Percentiles rank a stretch among this genome's conserved stretches.
phyloP scores from a whole-genome alignment of 306 rosid species.

The Boehmeria nivea region DNA sequence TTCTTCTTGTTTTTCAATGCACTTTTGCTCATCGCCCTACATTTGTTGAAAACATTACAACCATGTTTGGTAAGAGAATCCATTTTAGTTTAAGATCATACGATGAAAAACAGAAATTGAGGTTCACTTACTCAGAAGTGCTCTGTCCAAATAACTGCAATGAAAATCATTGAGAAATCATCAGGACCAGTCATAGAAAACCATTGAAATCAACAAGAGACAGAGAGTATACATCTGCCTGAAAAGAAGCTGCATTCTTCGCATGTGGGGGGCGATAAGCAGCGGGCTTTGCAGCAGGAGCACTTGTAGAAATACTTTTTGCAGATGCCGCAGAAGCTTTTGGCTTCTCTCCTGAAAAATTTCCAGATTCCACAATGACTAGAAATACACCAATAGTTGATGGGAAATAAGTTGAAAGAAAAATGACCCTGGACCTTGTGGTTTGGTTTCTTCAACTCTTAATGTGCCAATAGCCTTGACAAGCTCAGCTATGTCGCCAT shows the following conservation, averaged over 20 bases:
- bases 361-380: slow-evolving; percentile 22
- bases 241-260: slow-evolving; percentile 65
- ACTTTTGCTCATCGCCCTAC: slow-evolving; percentile 73
- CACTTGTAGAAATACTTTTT: slow-evolving; percentile 40
- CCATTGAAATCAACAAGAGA: background rate
- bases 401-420: slow-evolving; percentile 5
- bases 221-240: slow-evolving; percentile 71
- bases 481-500: slow-evolving; percentile 58
- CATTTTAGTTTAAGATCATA: slow-evolving; percentile 1
- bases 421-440: slow-evolving; percentile 49
- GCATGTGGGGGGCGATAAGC: slow-evolving; percentile 96
- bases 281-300: slow-evolving; percentile 66
- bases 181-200: slow-evolving; percentile 23
- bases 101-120: slow-evolving; percentile 3
- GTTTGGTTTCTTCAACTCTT: slow-evolving; percentile 53
- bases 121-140: slow-evolving; percentile 54
- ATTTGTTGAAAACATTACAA: slow-evolving; percentile 15
- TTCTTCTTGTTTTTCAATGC: slow-evolving; percentile 87
- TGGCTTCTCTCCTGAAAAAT: slow-evolving; percentile 56
- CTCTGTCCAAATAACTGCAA: slow-evolving; percentile 74
- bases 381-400: slow-evolving; percentile 4
- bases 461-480: slow-evolving; percentile 51
- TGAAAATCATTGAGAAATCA: slow-evolving; percentile 12
- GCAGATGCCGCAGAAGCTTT: slow-evolving; percentile 33
- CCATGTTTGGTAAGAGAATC: slow-evolving; percentile 12